Evolutionary conservation across 495 filamentous ascomycete species (phyloP).

Genomic region (Hyaloscypha bicolor): DNA sequence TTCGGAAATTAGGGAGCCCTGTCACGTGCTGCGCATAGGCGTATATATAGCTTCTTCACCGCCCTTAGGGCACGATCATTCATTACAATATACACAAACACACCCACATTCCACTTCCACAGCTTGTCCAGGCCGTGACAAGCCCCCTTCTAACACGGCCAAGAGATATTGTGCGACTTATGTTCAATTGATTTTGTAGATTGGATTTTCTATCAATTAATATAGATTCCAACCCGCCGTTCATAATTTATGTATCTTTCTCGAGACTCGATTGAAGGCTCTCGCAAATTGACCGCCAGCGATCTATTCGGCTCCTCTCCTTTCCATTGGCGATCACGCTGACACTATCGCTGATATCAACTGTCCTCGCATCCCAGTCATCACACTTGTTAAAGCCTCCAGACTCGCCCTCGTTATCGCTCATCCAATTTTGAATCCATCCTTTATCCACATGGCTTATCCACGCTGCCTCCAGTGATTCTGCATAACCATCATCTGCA

Average conservation of each 20-base stretch:
- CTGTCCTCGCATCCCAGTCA: conserved; percentile 8
- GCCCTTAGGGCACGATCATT: too few relatives aligned
- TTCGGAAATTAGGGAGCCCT: too few relatives aligned
- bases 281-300: conserved; percentile 16
- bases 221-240: too few relatives aligned
- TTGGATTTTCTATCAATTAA: too few relatives aligned
- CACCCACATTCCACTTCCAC: too few relatives aligned
- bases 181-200: too few relatives aligned
- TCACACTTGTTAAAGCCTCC: background rate
- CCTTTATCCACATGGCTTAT: conserved; percentile 8
- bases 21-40: too few relatives aligned
- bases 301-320: conserved; percentile 15
- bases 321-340: conserved; percentile 11
- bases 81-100: too few relatives aligned
- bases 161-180: too few relatives aligned
- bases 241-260: background rate
- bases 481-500: conserved; percentile 13
- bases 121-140: too few relatives aligned
- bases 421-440: conserved; percentile 17
- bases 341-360: conserved; percentile 14
- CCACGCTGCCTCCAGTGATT: conserved; percentile 4
- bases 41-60: too few relatives aligned
- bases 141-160: too few relatives aligned
- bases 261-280: background rate
- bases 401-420: background rate